Evolutionary conservation across 1,284 basidiomycete genomes (phyloP).

Genomic region (Heliocybe sulcata): DNA sequence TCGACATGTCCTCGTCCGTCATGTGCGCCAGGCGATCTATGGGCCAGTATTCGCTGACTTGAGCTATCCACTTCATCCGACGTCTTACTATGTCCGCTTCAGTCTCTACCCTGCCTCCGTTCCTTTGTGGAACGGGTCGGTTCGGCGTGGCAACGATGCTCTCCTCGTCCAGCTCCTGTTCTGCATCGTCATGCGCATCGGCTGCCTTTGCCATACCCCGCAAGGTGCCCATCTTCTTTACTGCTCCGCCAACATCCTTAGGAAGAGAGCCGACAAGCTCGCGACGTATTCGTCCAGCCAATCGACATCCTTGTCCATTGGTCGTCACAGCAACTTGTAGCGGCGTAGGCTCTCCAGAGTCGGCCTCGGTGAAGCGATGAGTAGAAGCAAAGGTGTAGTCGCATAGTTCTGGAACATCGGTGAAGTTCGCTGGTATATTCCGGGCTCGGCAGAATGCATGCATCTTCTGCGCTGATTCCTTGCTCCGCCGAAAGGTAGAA

Average conservation of each 20-base stretch:
- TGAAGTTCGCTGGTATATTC: slow-evolving; percentile 78
- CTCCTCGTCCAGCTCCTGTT: slow-evolving; percentile 49
- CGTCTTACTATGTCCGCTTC: slow-evolving; percentile 45
- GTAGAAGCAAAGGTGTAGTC: slow-evolving; percentile 88
- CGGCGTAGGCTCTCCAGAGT: slow-evolving; percentile 41
- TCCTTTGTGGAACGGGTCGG: slow-evolving; percentile 65
- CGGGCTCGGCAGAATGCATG: slow-evolving; percentile 43
- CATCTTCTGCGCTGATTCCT: slow-evolving; percentile 47
- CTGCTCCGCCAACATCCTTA: slow-evolving; percentile 70
- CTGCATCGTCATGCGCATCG: slow-evolving; percentile 16
- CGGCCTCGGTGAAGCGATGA: slow-evolving; percentile 67
- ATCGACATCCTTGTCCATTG: slow-evolving; percentile 86
- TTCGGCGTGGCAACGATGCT: slow-evolving; percentile 64
- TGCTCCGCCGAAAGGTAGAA: slow-evolving; percentile 29
- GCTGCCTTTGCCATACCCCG: slow-evolving; percentile 52
- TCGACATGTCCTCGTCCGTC: slow-evolving; percentile 61
- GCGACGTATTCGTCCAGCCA: slow-evolving; percentile 75
- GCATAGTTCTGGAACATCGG: slow-evolving; percentile 82
- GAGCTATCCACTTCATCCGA: slow-evolving; percentile 84
- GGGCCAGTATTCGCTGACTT: slow-evolving; percentile 93
- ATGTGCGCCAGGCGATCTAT: slow-evolving; percentile 72
- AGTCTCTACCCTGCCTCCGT: slow-evolving; percentile 31
- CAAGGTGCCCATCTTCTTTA: slow-evolving; percentile 70
- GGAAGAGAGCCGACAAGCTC: slow-evolving; percentile 80
- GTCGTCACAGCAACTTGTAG: slow-evolving; percentile 89